These are phyloP conservation scores for Verticillium longisporum DNA, from an alignment of 2,329 filamentous ascomycete genomes.

Conservation along the genomic window DNA sequence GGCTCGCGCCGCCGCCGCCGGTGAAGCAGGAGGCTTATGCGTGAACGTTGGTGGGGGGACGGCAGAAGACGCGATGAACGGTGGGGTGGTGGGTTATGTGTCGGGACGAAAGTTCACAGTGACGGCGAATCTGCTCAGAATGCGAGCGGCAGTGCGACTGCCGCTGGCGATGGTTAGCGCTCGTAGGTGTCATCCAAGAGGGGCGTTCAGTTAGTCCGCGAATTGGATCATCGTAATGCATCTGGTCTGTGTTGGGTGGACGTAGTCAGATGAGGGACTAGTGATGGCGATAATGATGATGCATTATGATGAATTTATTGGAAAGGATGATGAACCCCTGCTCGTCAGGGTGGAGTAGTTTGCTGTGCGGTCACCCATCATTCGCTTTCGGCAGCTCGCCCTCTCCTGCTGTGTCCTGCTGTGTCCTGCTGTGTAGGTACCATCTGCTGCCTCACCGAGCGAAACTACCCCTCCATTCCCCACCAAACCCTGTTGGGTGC, in stretches of 20 bases:
- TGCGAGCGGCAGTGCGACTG: background rate
- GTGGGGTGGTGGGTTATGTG: too few species aligned
- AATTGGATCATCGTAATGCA: background rate
- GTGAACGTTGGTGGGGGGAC: too few species aligned
- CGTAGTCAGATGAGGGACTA: background rate
- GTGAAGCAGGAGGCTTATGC: background rate
- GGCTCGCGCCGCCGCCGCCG: background rate
- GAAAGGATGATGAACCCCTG: background rate
- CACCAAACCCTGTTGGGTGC: background rate
- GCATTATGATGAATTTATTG: background rate
- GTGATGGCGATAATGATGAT: background rate
- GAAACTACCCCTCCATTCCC: background rate
- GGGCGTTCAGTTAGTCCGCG: background rate
- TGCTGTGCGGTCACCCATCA: too few species aligned
- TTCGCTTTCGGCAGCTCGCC: too few species aligned
- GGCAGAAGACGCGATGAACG: too few species aligned
- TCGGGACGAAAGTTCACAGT: too few species aligned
- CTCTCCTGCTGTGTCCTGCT: too few species aligned
- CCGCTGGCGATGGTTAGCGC: background rate
- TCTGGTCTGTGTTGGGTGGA: background rate
- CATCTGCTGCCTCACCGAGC: background rate
- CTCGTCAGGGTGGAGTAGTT: background rate
- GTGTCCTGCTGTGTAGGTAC: too few species aligned
- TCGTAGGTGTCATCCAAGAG: too few species aligned
- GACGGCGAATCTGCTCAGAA: too few species aligned